Base-by-base conservation (phyloP, 2,329 filamentous ascomycete genomes). In the Colletotrichum magnum region DNA sequence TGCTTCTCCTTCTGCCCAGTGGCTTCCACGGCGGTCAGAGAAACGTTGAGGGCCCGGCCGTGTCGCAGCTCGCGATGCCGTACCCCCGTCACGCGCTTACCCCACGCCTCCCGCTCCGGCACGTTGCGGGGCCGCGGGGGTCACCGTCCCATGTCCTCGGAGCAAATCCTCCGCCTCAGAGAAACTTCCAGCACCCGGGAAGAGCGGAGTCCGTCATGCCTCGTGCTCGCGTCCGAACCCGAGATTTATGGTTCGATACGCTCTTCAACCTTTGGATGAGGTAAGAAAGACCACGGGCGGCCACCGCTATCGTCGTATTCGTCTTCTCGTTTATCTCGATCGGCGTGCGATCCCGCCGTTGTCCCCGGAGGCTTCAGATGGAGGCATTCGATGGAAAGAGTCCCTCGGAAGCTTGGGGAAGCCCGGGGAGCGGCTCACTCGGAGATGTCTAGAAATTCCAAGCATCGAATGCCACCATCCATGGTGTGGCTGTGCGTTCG, bases 131-230 rank as follows among this genome's bases (percentile, higher is more conserved):
- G 60, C 48, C 48, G 54, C 48, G 48, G 47, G 36, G 43, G 39
- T 45, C 58, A 4, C 32, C 15, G 13, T n/a, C 24, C 6, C 10
- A 52, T 9, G 15, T 24, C 7, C 18, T 28, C 65, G 65, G 61
- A 59, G 61, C 7, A 16, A 58, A 54, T 65, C 47, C 54, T 68
- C 61, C 61, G 41, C 2, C 24, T 10, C 9, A 32, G 36, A 36
- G 65, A 68, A 68, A 18, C 51, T 68, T 68, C 61, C 48, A 56
- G 65, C 61, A 65, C 56, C 52, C 58, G 4, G 28, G 21, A 60
- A 10, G 36, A 26, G 47, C 58, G 32, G 48, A 21, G 26, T 60
- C 43, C 45, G 47, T 51, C 6, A 21, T 43, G 47, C 39, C 32
- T 43, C 32, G 21, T 36, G 3, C 3, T 10, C 52, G 32, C 21